These are phyloP conservation scores for Vaccinium darrowii DNA, from an alignment of 148 eudicot genomes.

Conservation along the genomic window DNA sequence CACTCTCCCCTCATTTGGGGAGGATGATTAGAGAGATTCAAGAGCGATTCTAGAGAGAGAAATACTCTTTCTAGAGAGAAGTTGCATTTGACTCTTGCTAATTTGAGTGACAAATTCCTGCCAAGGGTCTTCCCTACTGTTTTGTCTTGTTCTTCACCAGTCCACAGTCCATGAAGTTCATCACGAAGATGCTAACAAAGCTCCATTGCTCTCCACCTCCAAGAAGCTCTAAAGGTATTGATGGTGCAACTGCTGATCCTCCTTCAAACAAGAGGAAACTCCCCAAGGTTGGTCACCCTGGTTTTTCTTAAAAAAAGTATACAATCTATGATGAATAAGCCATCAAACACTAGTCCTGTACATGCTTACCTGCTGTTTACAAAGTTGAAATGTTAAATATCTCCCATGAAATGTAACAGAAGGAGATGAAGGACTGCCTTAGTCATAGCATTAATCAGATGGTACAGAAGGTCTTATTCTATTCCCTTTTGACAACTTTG, in stretches of 20 bases:
- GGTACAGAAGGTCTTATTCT: background rate
- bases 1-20: too few species aligned
- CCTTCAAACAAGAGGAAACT: slow-evolving; percentile 20
- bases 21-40: too few species aligned
- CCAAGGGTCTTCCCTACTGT: too few species aligned
- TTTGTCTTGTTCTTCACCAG: too few species aligned
- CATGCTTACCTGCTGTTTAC: background rate
- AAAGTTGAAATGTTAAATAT: background rate
- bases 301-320: background rate
- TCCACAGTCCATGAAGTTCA: slow-evolving; percentile 12
- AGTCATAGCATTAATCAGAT: slow-evolving; percentile 3
- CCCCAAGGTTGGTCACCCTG: slow-evolving; percentile 27
- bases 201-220: slow-evolving; percentile 29
- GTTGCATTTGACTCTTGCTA: too few species aligned
- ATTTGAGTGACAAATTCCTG: too few species aligned
- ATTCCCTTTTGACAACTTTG: background rate
- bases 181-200: slow-evolving; percentile 40
- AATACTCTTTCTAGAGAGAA: too few species aligned
- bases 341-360: slow-evolving; percentile 7
- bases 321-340: background rate
- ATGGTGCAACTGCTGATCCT: slow-evolving; percentile 22
- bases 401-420: background rate
- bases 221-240: slow-evolving; percentile 21
- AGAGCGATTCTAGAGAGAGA: too few species aligned
- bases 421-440: background rate